phyloP scores from a whole-genome alignment of 192 early-diverging fungal species.

The Gigaspora rosea region DNA sequence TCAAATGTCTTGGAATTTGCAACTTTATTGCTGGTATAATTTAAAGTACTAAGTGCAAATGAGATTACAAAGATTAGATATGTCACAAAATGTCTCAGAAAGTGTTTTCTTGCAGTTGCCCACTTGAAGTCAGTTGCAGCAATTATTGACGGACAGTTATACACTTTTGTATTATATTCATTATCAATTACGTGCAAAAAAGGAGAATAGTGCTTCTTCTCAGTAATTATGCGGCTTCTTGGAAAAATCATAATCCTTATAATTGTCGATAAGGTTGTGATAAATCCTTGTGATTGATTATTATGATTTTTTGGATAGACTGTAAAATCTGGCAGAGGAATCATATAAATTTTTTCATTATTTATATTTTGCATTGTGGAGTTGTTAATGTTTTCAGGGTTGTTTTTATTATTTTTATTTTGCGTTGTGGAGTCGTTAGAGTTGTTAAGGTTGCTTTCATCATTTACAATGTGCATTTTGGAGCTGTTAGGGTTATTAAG shows the following conservation, averaged over 20 bases:
- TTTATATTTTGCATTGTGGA: no score
- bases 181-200: neutral
- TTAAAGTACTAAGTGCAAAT: neutral
- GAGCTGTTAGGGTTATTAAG: no score
- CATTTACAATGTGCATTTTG: no score
- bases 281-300: neutral
- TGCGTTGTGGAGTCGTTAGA: no score
- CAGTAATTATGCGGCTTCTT: no score
- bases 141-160: neutral
- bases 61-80: neutral
- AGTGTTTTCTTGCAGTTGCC: neutral
- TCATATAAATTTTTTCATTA: neutral
- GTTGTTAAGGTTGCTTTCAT: no score
- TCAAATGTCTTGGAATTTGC: neutral
- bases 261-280: neutral
- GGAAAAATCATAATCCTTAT: neutral
- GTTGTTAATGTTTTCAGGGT: no score
- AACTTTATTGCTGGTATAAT: neutral
- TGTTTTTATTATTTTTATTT: no score
- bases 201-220: no score
- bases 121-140: conserved; percentile 6
- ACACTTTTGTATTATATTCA: neutral
- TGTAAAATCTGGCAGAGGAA: conserved; percentile 5
- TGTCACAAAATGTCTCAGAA: neutral
- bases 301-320: neutral